Percentiles rank a stretch among this genome's conserved stretches.
phyloP scores from a whole-genome alignment of 2,329 filamentous ascomycete genomes.

The Exophiala calicioides region DNA sequence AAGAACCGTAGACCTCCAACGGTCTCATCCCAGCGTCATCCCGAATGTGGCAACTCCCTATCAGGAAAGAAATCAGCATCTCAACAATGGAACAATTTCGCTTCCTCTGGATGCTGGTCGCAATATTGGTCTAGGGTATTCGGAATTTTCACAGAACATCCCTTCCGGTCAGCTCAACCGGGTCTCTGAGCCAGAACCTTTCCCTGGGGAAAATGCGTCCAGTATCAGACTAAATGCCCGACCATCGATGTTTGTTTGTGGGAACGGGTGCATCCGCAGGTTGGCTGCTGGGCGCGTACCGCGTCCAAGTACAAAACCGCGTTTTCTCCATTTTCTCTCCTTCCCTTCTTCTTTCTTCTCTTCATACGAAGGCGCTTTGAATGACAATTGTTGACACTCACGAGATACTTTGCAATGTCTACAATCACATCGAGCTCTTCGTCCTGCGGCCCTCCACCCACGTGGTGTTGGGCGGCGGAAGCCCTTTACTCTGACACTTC shows the following conservation, averaged over 20 bases:
- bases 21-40: too few species aligned
- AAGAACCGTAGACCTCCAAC: too few species aligned
- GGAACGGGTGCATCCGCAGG: too few species aligned
- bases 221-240: conserved; percentile 5
- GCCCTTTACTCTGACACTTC: conserved; percentile 5
- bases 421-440: conserved; percentile 9
- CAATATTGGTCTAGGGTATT: too few species aligned
- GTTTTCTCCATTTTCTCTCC: background rate
- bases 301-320: too few species aligned
- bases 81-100: too few species aligned
- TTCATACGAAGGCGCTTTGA: conserved; percentile 2
- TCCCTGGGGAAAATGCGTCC: background rate
- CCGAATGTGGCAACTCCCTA: too few species aligned
- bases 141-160: too few species aligned
- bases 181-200: background rate
- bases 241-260: too few species aligned
- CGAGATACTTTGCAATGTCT: conserved; percentile 3
- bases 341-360: conserved; percentile 1
- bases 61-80: too few species aligned
- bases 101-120: too few species aligned
- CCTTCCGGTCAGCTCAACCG: background rate
- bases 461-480: conserved; percentile 10
- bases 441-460: conserved; percentile 4
- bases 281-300: too few species aligned
- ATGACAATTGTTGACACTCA: conserved; percentile 5